A percentile compares a stretch with the other conserved stretches of the same genome.
Conservation (phyloP, 768 basidiomycete species). For the Calvatia gigantea region DNA sequence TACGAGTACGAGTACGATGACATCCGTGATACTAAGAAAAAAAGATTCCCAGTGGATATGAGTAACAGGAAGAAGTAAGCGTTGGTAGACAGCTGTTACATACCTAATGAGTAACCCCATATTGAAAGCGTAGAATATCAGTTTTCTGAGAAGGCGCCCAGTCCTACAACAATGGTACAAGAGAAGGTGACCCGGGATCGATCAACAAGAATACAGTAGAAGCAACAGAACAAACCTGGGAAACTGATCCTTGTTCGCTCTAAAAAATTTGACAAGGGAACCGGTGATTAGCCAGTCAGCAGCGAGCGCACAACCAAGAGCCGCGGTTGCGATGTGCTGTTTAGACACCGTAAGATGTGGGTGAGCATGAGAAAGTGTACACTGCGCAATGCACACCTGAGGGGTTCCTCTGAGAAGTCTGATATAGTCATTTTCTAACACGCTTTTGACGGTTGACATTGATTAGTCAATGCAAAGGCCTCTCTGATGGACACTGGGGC, state of each 20-base stretch:
- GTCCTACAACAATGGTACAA: not conserved
- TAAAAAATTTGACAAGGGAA: constrained; percentile 5
- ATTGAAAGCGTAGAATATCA: constrained; percentile 10
- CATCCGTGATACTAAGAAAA: constrained; percentile 5
- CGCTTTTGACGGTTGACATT: not conserved
- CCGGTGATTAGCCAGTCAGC: constrained; percentile 11
- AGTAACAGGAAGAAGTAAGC: no score
- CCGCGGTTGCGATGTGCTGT: constrained; percentile 8
- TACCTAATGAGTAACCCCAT: constrained; percentile 8
- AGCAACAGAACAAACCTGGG: constrained; percentile 3
- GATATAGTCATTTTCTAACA: not conserved
- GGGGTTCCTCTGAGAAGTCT: not conserved
- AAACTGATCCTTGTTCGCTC: not conserved
- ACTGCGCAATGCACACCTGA: not conserved
- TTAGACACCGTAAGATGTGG: not conserved
- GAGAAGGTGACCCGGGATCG: not conserved
- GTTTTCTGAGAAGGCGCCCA: not conserved
- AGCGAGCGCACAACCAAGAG: constrained; percentile 4
- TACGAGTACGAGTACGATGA: constrained; percentile 7
- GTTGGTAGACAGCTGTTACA: not conserved
- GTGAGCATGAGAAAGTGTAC: not conserved
- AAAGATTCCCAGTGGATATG: no score
- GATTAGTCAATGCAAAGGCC: no score
- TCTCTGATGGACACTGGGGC: no score
- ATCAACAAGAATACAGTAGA: not conserved